A percentile compares a stretch with the other conserved stretches of the same genome.
phyloP scores from a whole-genome alignment of 1,139 yeast genomes.

The Geotrichum fermentans region DNA sequence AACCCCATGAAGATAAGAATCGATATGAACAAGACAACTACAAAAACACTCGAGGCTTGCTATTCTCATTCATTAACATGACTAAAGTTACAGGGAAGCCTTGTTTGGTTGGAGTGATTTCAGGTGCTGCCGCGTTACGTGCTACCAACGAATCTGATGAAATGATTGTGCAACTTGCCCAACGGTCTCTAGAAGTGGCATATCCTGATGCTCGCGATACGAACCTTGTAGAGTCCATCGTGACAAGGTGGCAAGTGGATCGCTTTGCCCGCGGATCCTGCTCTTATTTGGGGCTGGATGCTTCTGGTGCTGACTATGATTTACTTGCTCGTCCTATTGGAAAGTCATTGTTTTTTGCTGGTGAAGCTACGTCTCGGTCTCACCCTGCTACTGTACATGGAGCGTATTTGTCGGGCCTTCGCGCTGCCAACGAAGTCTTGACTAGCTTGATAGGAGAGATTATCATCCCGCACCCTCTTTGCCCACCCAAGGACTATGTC shows the following conservation, averaged over 20 bases:
- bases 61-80: conserved; percentile 42
- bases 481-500: conserved; percentile 31
- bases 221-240: conserved; percentile 38
- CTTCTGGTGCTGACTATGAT: conserved; percentile 43
- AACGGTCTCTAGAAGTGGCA: conserved; percentile 32
- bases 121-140: conserved; percentile 40
- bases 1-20: conserved; percentile 23
- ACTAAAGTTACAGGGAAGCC: conserved; percentile 38
- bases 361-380: conserved; percentile 43
- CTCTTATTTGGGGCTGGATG: conserved; percentile 43
- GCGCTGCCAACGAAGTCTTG: conserved; percentile 42
- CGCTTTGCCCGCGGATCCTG: conserved; percentile 41
- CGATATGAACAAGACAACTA: conserved; percentile 27
- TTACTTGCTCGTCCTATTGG: conserved; percentile 40
- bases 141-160: conserved; percentile 37
- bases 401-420: conserved; percentile 42
- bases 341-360: conserved; percentile 41
- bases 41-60: conserved; percentile 36
- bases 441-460: conserved; percentile 41
- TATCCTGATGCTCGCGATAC: conserved; percentile 29
- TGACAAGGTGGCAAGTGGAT: conserved; percentile 45
- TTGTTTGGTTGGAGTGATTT: conserved; percentile 39
- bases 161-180: conserved; percentile 37
- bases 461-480: conserved; percentile 39
- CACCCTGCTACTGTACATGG: conserved; percentile 46